These are phyloP conservation scores for Leucoagaricus sp. DNA, from an alignment of 1,284 basidiomycete genomes.

Conservation along the genomic window DNA sequence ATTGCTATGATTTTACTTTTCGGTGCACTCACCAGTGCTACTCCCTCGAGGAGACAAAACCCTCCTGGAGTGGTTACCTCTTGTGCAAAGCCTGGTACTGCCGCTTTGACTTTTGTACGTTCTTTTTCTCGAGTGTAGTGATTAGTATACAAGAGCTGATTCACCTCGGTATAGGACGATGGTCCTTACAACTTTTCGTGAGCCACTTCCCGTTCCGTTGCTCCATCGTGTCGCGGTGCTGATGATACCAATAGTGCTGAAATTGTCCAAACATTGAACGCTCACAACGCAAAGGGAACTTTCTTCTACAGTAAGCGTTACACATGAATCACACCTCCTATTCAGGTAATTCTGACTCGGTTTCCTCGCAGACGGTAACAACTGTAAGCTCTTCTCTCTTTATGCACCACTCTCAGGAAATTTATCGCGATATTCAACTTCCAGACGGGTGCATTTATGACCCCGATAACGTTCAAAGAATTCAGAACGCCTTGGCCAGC, in stretches of 20 bases:
- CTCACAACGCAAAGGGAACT: constrained; percentile 43
- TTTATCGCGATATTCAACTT: not conserved
- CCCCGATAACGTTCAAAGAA: constrained; percentile 26
- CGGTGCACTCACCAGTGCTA: not conserved
- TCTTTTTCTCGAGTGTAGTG: too few relatives aligned
- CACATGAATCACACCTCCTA: not conserved
- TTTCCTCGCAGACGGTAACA: constrained; percentile 32
- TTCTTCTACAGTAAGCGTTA: constrained; percentile 52
- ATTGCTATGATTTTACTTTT: not conserved
- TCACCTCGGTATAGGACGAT: constrained; percentile 21
- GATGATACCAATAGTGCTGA: constrained; percentile 29
- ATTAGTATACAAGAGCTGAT: not conserved
- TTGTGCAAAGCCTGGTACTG: constrained; percentile 25
- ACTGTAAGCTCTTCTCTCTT: constrained; percentile 31
- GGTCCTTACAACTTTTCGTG: constrained; percentile 25
- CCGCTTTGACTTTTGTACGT: constrained; percentile 28
- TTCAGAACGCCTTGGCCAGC: constrained; percentile 36
- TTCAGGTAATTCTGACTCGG: not conserved
- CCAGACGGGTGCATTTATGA: constrained; percentile 52
- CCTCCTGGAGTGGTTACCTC: constrained; percentile 21
- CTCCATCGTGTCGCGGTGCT: too few relatives aligned
- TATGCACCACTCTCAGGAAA: constrained; percentile 15
- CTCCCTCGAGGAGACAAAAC: constrained; percentile 6
- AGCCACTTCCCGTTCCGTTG: not conserved
- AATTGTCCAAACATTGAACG: constrained; percentile 37